Evolutionary conservation across 2,329 filamentous ascomycete species (phyloP), one percentile per base, ranked within the genome.

Genomic region (Diaporthe batatas): DNA sequence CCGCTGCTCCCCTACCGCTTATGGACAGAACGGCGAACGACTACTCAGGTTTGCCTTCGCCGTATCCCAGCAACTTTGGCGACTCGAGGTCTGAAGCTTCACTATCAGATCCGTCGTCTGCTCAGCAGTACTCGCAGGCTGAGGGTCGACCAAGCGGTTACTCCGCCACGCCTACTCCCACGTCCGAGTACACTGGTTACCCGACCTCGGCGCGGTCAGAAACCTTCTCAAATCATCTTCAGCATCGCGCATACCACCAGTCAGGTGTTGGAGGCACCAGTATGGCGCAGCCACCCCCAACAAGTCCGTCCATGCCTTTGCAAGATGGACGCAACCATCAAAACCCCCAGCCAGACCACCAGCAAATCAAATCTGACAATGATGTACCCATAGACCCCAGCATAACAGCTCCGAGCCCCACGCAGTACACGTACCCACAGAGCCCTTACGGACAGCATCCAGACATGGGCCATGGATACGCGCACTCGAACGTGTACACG

Each of bases 351-450:
- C 88, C 91, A 87, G 89, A 75, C 59, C 75, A 90, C 86, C 88
- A 89, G 83, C 88, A 91, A 89, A 89, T 92, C 86, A 95, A 94
- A 86, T 97, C 95, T 98, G 94, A 98, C 94, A 90, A 90, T 90
- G 92, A 94, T 91, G 91, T 97, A 88, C 94, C 94, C 92, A 95
- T 97, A 98, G 96, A 98, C 97, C 95, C 95, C 81, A 97, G 95
- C 84, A 98, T 98, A 83, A 93, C 95, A 84, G 92, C 94, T 80
- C 93, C 94, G 81, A 98, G 94, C 88, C 95, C 96, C 74, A 95
- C 94, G 79, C 73, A 74, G 59, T 74, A 74, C 65, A 36, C 65
- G 51, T 74, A 74, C 59, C 59, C 73, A 25, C 73, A 59, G n/a
- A 73, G 95, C 78, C 94, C 95, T 47, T 98, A 98, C 84, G 91